phyloP scores from a whole-genome alignment of 2,329 filamentous ascomycete genomes.

The Phialemoniopsis sp. region DNA sequence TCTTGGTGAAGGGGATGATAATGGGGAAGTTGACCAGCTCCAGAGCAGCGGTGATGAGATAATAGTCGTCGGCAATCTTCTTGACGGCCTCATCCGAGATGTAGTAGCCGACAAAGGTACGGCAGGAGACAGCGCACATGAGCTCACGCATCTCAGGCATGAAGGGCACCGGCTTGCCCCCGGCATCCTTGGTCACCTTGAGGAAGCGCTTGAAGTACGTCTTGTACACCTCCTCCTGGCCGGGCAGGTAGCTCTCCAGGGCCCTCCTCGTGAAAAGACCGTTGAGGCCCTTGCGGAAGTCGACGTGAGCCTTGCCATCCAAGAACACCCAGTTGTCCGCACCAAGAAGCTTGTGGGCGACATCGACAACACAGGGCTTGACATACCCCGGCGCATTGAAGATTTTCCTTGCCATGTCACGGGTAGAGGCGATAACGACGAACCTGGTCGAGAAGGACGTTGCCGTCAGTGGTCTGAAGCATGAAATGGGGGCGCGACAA shows the following conservation, averaged over 20 bases:
- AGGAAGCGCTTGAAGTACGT: conserved; percentile 79
- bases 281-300: conserved; percentile 96
- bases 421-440: conserved; percentile 91
- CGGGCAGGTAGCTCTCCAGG: conserved; percentile 82
- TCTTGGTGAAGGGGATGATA: conserved; percentile 91
- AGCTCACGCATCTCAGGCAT: conserved; percentile 91
- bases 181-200: conserved; percentile 66
- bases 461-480: conserved; percentile 3
- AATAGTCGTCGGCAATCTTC: conserved; percentile 95
- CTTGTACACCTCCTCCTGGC: conserved; percentile 89
- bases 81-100: conserved; percentile 86
- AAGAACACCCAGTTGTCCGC: conserved; percentile 95
- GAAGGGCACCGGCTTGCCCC: conserved; percentile 75
- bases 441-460: conserved; percentile 55
- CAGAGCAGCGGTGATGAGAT: conserved; percentile 89
- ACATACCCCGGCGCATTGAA: conserved; percentile 91
- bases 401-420: conserved; percentile 93
- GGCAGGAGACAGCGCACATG: conserved; percentile 91
- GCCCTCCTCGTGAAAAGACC: conserved; percentile 89
- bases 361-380: conserved; percentile 95
- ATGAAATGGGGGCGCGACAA: neutral
- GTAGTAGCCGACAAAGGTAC: conserved; percentile 96
- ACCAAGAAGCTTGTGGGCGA: conserved; percentile 88
- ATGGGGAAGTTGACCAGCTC: conserved; percentile 98
- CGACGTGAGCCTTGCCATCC: conserved; percentile 90